Conservation (phyloP, 148 eudicot genomes). For the Linanthus parryae region DNA sequence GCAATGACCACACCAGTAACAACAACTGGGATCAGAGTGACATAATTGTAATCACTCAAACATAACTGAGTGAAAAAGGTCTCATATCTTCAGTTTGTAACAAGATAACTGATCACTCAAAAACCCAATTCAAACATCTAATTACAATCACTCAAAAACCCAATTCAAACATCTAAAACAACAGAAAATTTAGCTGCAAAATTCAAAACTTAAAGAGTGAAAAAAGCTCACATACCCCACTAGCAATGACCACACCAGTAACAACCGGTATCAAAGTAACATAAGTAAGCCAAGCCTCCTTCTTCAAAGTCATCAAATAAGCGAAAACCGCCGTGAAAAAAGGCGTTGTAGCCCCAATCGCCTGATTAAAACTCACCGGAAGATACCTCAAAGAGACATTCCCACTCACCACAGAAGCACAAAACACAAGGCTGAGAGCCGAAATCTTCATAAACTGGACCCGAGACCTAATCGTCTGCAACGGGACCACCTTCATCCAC, state of each 20-base stretch:
- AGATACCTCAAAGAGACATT: conserved; percentile 66
- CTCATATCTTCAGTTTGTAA: no score
- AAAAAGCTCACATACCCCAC: conserved; percentile 68
- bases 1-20: conserved; percentile 74
- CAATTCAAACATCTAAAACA: background rate
- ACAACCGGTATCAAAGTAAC: conserved; percentile 83
- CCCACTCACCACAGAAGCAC: conserved; percentile 92
- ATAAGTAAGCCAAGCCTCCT: conserved; percentile 85
- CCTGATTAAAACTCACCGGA: conserved; percentile 91
- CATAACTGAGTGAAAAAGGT: no score
- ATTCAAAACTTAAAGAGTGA: background rate
- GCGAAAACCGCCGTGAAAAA: conserved; percentile 92
- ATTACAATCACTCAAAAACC: background rate
- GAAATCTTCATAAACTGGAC: conserved; percentile 58
- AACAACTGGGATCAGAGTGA: conserved; percentile 60
- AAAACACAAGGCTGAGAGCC: conserved; percentile 70
- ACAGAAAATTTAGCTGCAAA: no score
- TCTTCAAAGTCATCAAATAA: conserved; percentile 67
- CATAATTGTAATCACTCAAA: conserved; percentile 23
- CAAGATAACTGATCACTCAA: no score
- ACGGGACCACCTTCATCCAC: conserved; percentile 55
- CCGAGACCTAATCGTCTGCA: conserved; percentile 68
- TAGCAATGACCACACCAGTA: conserved; percentile 89
- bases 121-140: no score
- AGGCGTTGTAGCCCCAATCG: conserved; percentile 94